Conservation (phyloP, 129 eudicot genomes). For the Artemisia annua region DNA sequence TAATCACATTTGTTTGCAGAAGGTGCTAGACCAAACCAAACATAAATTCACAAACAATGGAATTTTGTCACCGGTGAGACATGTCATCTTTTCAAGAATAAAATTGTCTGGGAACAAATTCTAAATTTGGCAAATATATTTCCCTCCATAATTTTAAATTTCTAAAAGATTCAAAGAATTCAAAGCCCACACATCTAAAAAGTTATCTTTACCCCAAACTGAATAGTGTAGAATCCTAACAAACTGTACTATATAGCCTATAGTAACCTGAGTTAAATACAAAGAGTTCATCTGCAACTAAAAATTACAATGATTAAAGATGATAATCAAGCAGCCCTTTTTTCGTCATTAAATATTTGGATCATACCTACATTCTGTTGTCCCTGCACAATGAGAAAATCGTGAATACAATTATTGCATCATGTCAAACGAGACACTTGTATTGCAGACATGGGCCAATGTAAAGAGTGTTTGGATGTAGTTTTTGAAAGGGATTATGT, state of each 20-base stretch:
- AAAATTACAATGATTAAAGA: neutral
- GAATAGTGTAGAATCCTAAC: neutral
- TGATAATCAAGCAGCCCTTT: neutral
- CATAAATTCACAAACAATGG: too few relatives aligned
- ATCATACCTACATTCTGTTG: slow-evolving; percentile 1
- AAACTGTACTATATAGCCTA: neutral
- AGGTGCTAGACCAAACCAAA: too few relatives aligned
- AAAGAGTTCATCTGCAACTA: neutral
- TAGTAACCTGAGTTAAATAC: neutral
- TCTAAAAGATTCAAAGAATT: neutral
- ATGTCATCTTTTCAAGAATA: too few relatives aligned
- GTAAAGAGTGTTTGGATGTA: too few relatives aligned
- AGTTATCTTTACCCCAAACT: slow-evolving; percentile 3
- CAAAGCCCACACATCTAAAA: neutral
- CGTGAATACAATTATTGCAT: neutral
- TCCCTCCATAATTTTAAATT: neutral
- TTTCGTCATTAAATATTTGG: neutral
- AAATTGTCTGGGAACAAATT: neutral
- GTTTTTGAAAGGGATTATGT: too few relatives aligned
- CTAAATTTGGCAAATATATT: neutral
- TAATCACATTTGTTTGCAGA: too few relatives aligned
- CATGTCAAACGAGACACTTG: neutral
- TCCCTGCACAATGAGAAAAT: neutral
- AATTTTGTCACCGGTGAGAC: too few relatives aligned
- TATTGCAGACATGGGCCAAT: too few relatives aligned